Conservation (phyloP, 257 asterid species). For the Petrea volubilis region DNA sequence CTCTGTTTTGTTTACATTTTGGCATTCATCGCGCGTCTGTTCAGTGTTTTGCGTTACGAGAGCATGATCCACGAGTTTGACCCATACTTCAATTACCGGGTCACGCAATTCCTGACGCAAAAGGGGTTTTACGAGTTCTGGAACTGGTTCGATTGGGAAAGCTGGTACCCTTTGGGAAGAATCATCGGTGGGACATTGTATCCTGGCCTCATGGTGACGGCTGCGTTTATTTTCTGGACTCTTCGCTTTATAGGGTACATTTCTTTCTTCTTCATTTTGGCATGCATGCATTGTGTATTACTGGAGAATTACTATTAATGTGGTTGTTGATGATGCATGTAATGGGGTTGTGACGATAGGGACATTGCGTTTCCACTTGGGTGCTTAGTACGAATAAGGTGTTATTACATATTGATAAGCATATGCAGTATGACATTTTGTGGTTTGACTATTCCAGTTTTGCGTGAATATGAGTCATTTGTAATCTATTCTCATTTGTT, state of each 20-base stretch:
- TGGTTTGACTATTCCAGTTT: neutral
- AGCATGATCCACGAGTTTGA: conserved; percentile 99
- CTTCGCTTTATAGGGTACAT: conserved; percentile 78
- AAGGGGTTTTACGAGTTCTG: conserved; percentile 91
- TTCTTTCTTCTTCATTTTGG: neutral
- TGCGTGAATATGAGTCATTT: neutral
- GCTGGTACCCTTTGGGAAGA: conserved; percentile 98
- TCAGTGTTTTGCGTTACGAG: conserved; percentile 95
- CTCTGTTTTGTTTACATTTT: conserved; percentile 73
- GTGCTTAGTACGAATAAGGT: no score
- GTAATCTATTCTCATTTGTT: no score
- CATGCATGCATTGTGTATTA: neutral
- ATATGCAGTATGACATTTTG: neutral
- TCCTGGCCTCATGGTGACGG: conserved; percentile 99
- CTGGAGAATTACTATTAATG: no score
- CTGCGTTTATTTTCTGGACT: conserved; percentile 83
- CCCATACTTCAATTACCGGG: conserved; percentile 97
- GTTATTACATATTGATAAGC: neutral
- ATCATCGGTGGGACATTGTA: conserved; percentile 93
- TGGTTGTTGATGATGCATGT: neutral
- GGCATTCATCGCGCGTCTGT: conserved; percentile 84
- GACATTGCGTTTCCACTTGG: neutral
- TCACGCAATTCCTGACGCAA: conserved; percentile 74
- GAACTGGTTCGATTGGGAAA: conserved; percentile 99
- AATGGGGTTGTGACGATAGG: no score